Evolutionary conservation across 106 monocot genomes (phyloP), one percentile per base, ranked within the genome.

Genomic region (Apostasia shenzhenica): DNA sequence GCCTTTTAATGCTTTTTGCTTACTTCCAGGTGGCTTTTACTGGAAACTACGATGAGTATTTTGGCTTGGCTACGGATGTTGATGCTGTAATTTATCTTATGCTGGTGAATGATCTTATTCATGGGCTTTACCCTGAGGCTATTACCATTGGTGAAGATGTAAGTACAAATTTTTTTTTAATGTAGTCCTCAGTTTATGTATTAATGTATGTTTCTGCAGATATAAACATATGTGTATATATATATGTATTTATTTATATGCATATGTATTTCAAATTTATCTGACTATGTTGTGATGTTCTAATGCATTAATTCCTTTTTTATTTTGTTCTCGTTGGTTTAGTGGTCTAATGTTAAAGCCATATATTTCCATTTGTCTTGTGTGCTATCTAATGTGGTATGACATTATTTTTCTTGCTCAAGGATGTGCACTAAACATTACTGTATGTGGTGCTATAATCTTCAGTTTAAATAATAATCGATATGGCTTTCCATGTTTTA

Each of bases 121-220:
- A 93, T 70, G 93, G 99, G 62, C 84, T 99, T 41, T 93, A 72
- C 66, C 99, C 99, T 14, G 77, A 99, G 58, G 90, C 99, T 71
- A 73, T 99, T 62, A 65, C 80, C 63, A 80, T 99, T 58, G 99
- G 99, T 81, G 99, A 99, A 93, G 99, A 99, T 87, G 99, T 99
- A 84, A 85, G 89, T 81, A 42, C 4, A 11, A 4, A 6, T 38
- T 63, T 13, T 59, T 4, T 67, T 76, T 38, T n/a, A 48, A 45
- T 55, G 42, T 52, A 13, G 55, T 53, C 39, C 9, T 43, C 42
- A 2, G 44, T 7, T 55, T 45, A 5, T 39, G 13, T n/a, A 57
- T n/a, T 26, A 26, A 26, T 26, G 26, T 26, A 26, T 26, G 26
- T 26, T 26, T 26, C 26, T 26, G 26, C 26, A 26, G 26, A 26